Evolutionary conservation across 331 rosid genomes (phyloP).

Genomic region (Malus hybrid): DNA sequence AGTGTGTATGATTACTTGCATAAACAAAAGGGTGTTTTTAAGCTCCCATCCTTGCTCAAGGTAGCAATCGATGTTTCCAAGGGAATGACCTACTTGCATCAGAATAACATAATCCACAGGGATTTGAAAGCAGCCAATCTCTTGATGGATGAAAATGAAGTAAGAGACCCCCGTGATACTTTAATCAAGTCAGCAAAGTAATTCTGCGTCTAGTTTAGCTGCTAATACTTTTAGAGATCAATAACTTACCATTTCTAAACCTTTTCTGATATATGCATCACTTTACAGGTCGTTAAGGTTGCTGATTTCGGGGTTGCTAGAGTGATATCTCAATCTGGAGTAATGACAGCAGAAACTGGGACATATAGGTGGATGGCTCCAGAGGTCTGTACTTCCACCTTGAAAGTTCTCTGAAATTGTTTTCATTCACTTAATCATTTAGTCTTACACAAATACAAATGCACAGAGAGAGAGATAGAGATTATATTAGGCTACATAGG

Average conservation of each 20-base stretch:
- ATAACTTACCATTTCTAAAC: background rate
- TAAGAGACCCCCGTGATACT: slow-evolving; percentile 29
- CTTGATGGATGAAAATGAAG: slow-evolving; percentile 93
- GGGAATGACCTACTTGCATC: slow-evolving; percentile 99
- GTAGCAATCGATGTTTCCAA: slow-evolving; percentile 84
- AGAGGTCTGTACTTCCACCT: slow-evolving; percentile 48
- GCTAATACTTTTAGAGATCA: background rate
- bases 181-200: background rate
- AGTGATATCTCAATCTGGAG: slow-evolving; percentile 88
- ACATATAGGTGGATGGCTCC: slow-evolving; percentile 99
- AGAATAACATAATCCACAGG: slow-evolving; percentile 89
- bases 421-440: slow-evolving; percentile 1
- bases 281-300: slow-evolving; percentile 79
- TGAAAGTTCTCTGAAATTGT: slow-evolving; percentile 9
- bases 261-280: background rate
- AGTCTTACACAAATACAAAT: background rate
- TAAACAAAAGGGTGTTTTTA: slow-evolving; percentile 83
- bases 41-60: slow-evolving; percentile 84
- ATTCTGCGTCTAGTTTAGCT: background rate
- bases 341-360: slow-evolving; percentile 99
- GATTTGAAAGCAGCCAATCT: slow-evolving; percentile 94
- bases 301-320: slow-evolving; percentile 99
- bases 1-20: slow-evolving; percentile 95
- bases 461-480: background rate
- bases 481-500: too few species aligned